Percentiles rank a stretch among this genome's conserved stretches.
Conservation (phyloP, 345 rosid species). For the Schrenkiella parvula region DNA sequence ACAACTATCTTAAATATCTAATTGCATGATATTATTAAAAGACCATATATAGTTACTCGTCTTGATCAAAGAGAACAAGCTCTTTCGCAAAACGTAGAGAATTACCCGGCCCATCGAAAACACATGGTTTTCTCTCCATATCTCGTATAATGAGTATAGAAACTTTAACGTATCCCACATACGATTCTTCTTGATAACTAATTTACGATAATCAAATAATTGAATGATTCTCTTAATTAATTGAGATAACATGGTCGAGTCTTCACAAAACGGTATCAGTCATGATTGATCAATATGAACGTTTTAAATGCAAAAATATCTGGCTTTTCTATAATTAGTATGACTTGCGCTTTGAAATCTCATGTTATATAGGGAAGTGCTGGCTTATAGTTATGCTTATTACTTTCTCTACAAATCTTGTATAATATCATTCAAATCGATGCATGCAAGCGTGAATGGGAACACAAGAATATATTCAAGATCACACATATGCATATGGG, state of each 20-base stretch:
- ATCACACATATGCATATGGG: neutral
- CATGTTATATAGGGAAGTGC: neutral
- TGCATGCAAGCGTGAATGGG: constrained; percentile 11
- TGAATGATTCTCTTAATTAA: neutral
- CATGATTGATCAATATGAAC: neutral
- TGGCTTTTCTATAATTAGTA: neutral
- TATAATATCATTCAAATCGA: neutral
- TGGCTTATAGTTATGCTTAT: neutral
- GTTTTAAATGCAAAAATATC: neutral
- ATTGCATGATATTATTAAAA: neutral
- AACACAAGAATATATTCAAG: neutral
- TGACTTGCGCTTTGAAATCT: neutral
- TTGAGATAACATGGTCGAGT: neutral
- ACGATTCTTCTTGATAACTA: neutral
- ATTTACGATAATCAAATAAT: neutral
- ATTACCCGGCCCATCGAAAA: neutral
- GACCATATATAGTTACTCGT: neutral
- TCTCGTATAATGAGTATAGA: neutral
- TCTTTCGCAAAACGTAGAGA: neutral
- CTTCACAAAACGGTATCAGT: neutral
- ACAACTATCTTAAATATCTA: neutral
- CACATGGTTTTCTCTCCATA: neutral
- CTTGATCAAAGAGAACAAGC: neutral
- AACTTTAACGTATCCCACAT: neutral
- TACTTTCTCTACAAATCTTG: neutral